These are phyloP conservation scores for Triticum turgidum DNA, from an alignment of 176 grass and related monocot genomes.

Conservation along the genomic window DNA sequence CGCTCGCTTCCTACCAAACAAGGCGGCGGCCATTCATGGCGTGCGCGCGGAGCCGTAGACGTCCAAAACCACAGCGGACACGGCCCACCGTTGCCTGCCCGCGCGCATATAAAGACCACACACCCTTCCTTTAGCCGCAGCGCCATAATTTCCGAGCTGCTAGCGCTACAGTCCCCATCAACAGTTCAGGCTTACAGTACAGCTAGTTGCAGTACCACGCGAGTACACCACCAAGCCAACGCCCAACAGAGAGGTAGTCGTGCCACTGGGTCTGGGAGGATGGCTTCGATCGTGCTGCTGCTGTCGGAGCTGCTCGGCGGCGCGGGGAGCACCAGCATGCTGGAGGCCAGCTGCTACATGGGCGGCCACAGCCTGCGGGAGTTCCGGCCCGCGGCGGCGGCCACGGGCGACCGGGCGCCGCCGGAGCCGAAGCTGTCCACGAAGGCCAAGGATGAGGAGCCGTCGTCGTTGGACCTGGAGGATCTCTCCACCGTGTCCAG, in stretches of 20 bases:
- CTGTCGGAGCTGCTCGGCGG: conserved; percentile 52
- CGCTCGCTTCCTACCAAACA: background rate
- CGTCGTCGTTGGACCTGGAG: conserved; percentile 42
- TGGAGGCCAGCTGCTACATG: conserved; percentile 40
- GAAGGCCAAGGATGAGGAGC: background rate
- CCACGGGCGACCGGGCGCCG: background rate
- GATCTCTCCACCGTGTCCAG: conserved; percentile 12
- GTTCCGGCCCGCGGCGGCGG: conserved; percentile 10
- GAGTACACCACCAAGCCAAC: background rate
- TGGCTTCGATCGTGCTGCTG: conserved; percentile 53
- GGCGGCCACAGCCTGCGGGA: conserved; percentile 36
- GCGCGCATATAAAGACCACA: background rate
- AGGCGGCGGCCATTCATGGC: conserved; percentile 19
- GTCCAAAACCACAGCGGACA: conserved; percentile 8
- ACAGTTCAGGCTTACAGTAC: background rate
- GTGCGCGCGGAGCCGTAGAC: background rate
- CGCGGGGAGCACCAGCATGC: conserved; percentile 31
- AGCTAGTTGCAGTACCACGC: background rate
- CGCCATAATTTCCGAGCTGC: background rate
- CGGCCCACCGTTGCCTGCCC: background rate
- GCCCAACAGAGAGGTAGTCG: no score
- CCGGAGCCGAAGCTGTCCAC: background rate
- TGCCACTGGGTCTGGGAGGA: background rate
- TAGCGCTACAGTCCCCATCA: background rate
- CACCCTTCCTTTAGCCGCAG: background rate